phyloP scores from a whole-genome alignment of 2,329 filamentous ascomycete species.

The Aspergillus pseudoviridinutans region DNA sequence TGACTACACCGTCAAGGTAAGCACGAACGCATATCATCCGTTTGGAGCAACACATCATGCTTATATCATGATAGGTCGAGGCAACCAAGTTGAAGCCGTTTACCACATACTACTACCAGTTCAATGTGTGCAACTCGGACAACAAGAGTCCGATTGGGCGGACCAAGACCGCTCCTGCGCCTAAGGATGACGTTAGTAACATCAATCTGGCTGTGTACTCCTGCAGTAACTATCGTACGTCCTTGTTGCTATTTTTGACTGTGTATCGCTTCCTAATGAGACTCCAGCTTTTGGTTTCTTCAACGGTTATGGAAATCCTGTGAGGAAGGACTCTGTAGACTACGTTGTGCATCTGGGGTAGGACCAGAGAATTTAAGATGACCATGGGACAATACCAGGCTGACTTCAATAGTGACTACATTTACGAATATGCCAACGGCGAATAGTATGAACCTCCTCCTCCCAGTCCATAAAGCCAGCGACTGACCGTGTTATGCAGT shows the following conservation, averaged over 20 bases:
- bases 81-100: constrained; percentile 59
- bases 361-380: not conserved
- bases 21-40: too few relatives aligned
- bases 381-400: not conserved
- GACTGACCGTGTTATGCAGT: constrained; percentile 1
- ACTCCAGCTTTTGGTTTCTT: constrained; percentile 52
- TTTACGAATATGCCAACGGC: constrained; percentile 57
- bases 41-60: not conserved
- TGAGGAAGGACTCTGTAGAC: constrained; percentile 57
- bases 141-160: constrained; percentile 60
- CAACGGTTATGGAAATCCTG: constrained; percentile 58
- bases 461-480: constrained; percentile 3
- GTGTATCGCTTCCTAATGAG: not conserved
- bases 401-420: constrained; percentile 51
- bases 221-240: constrained; percentile 63
- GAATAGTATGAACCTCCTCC: constrained; percentile 19
- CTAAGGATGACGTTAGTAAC: constrained; percentile 52
- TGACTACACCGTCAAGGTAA: constrained; percentile 69
- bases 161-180: constrained; percentile 65
- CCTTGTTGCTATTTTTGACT: not conserved
- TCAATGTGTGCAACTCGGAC: constrained; percentile 62
- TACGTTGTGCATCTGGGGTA: constrained; percentile 53
- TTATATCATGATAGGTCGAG: constrained; percentile 42
- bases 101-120: constrained; percentile 64
- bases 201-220: constrained; percentile 67